Evolutionary conservation across 306 rosid species (phyloP), one percentile per base, ranked within the genome.

Genomic region (Vachellia collinsii): DNA sequence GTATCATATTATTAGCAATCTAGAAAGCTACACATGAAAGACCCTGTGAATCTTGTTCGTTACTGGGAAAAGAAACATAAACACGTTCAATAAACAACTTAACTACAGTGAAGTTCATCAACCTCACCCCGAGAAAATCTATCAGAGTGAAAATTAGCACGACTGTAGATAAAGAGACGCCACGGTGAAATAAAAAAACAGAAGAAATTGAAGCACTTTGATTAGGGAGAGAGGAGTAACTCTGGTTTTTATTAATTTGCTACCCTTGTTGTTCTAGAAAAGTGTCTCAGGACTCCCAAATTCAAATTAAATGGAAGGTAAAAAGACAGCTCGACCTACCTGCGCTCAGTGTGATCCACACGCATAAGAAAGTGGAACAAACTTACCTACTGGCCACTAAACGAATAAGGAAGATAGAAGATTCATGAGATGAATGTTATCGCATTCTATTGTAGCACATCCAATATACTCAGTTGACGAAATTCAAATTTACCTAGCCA

Each of bases 241-340:
- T 76, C 44, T 14, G 34, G 36, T 8, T 25, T 16, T 76, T 38
- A 25, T 29, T 3, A 53, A 51, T 11, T 73, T 36, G 7, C 44
- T 19, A 0, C 36, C 37, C 66, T 19, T 20, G 16, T 53, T 51
- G 77, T 77, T 63, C 37, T 44, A 63, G 20, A 46, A 76, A 44
- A 76, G 36, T 19, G 9, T 58, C 23, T 42, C 54, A 41, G 12
- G n/a, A 65, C 64, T 50, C 1, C 68, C 14, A 38, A 77, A 72
- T 53, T 77, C 79, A 65, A 84, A 72, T 76, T 25, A 80, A 8
- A 56, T 11, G 53, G 72, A 80, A 44, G 22, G 80, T 53, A 54
- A 37, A 43, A 80, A 71, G 47, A 44, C 6, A 42, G 67, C 53
- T 64, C 8, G 39, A 36, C 7, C 20, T 48, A 2, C 25, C 54